These are phyloP conservation scores for Xylariaceae sp. DNA, from an alignment of 2,329 filamentous ascomycete genomes.

Conservation along the genomic window DNA sequence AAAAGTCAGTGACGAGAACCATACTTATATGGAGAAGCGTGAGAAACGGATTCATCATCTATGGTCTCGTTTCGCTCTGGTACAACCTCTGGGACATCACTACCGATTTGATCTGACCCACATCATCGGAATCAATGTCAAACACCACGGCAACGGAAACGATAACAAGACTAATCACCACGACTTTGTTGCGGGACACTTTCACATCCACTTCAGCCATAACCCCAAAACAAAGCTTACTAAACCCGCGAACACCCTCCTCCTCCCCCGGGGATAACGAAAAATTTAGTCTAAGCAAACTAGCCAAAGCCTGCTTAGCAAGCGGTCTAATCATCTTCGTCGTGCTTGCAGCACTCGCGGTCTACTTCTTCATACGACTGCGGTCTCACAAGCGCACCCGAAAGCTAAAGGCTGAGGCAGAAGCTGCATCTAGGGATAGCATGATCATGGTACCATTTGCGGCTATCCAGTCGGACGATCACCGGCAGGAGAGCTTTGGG, in stretches of 20 bases:
- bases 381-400: background rate
- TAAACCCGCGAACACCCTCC: too few relatives aligned
- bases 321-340: background rate
- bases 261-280: background rate
- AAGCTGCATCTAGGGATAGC: background rate
- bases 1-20: too few relatives aligned
- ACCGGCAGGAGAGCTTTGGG: background rate
- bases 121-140: background rate
- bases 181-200: background rate
- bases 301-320: background rate
- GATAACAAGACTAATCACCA: background rate
- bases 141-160: background rate
- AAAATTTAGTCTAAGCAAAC: background rate
- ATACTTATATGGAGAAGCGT: too few relatives aligned
- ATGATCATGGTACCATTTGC: background rate
- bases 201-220: background rate
- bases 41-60: too few relatives aligned
- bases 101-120: background rate
- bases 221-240: too few relatives aligned
- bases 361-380: background rate
- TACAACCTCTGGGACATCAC: too few relatives aligned
- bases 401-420: background rate
- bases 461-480: too few relatives aligned
- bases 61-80: too few relatives aligned
- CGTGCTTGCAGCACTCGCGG: background rate